Percentiles rank a stretch among this genome's conserved stretches.
phyloP scores from a whole-genome alignment of 2,329 filamentous ascomycete genomes.

The Penicillium sp. region DNA sequence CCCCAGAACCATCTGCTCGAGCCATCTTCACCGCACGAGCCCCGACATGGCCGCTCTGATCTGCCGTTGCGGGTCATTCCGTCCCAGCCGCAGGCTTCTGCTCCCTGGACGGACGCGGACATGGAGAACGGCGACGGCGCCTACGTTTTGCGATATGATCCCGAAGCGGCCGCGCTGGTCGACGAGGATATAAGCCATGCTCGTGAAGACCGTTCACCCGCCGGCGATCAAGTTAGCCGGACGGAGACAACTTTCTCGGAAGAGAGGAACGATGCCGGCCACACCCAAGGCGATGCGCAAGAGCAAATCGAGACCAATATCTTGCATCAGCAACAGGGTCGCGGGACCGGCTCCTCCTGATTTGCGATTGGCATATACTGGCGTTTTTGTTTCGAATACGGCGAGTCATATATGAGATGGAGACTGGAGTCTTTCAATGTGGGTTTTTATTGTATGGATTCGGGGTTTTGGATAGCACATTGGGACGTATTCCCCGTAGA shows the following conservation, averaged over 20 bases:
- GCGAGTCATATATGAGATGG: neutral
- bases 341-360: neutral
- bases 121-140: constrained; percentile 26
- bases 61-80: constrained; percentile 59
- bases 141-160: constrained; percentile 39
- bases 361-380: neutral
- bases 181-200: constrained; percentile 23
- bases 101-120: constrained; percentile 54
- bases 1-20: constrained; percentile 39
- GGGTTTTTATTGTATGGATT: neutral
- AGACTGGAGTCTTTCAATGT: neutral
- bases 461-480: neutral
- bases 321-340: neutral
- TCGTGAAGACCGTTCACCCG: constrained; percentile 2
- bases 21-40: constrained; percentile 9
- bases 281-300: neutral
- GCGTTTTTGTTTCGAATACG: neutral
- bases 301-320: neutral
- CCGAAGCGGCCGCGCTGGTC: constrained; percentile 39
- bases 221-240: constrained; percentile 18
- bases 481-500: neutral
- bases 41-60: constrained; percentile 14
- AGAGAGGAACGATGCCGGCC: constrained; percentile 4
- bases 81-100: constrained; percentile 53
- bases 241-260: constrained; percentile 18